phyloP scores from a whole-genome alignment of 2,329 filamentous ascomycete species.

The Neofusicoccum sp. region DNA sequence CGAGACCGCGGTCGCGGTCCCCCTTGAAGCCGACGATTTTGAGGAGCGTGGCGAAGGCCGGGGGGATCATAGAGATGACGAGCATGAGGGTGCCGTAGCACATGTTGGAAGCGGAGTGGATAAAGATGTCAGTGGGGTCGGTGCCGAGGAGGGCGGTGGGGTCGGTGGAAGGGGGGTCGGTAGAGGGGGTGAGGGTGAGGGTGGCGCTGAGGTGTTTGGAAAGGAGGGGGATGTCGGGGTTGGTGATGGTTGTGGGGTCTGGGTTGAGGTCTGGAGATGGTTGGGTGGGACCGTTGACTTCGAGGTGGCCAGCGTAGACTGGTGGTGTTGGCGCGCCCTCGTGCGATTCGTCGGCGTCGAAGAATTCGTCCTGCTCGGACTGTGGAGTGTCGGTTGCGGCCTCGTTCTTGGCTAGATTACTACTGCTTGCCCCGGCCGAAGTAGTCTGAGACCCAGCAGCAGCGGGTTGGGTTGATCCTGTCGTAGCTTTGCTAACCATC shows the following conservation, averaged over 20 bases:
- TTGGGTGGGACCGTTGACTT: background rate
- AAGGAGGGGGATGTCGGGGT: slow-evolving; percentile 22
- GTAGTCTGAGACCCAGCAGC: background rate
- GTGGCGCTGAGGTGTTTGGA: background rate
- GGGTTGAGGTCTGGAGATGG: too few species aligned
- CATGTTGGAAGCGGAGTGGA: slow-evolving; percentile 84
- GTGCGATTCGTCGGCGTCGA: slow-evolving; percentile 54
- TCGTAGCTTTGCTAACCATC: background rate
- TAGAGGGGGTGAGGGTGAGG: background rate
- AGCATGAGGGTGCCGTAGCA: slow-evolving; percentile 86
- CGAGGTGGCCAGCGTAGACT: slow-evolving; percentile 49
- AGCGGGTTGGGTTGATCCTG: background rate
- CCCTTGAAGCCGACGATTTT: slow-evolving; percentile 89
- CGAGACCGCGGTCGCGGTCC: slow-evolving; percentile 76
- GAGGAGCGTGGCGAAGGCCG: slow-evolving; percentile 81
- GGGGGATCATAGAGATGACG: slow-evolving; percentile 89
- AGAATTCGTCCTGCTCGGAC: slow-evolving; percentile 41
- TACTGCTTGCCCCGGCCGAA: background rate
- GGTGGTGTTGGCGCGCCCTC: slow-evolving; percentile 47
- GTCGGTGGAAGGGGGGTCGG: slow-evolving; percentile 2
- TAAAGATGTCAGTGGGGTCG: slow-evolving; percentile 78
- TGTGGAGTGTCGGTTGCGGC: slow-evolving; percentile 2
- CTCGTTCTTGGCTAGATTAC: slow-evolving; percentile 18
- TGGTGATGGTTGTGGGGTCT: slow-evolving; percentile 15
- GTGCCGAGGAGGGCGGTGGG: slow-evolving; percentile 52